Conservation (phyloP, 202 grass and related monocot genomes). For the Digitaria exilis region DNA sequence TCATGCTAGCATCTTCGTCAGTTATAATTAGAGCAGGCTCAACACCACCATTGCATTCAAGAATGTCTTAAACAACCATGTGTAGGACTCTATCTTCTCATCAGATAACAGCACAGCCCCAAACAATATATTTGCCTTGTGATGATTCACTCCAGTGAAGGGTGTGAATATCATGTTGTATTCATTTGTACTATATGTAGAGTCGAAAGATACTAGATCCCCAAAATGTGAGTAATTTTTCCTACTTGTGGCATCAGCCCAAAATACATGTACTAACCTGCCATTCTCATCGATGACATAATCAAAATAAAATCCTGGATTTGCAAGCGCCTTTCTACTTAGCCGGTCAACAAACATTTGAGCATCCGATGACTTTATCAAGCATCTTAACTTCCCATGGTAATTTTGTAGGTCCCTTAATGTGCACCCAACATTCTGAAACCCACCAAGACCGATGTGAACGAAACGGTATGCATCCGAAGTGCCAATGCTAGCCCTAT, state of each 20-base stretch:
- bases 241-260: constrained; percentile 34
- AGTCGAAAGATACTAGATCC: constrained; percentile 45
- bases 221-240: constrained; percentile 43
- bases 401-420: background rate
- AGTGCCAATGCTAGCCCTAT: background rate
- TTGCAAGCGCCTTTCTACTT: background rate
- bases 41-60: background rate
- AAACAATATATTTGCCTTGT: constrained; percentile 38
- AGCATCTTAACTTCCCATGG: background rate
- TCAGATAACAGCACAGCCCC: constrained; percentile 33
- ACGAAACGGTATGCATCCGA: constrained; percentile 3
- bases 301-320: constrained; percentile 41
- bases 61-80: constrained; percentile 45
- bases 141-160: constrained; percentile 42
- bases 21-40: too few species aligned
- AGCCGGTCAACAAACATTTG: constrained; percentile 4
- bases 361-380: background rate
- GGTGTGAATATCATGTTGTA: constrained; percentile 40
- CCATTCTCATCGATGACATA: constrained; percentile 46
- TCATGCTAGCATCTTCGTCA: constrained; percentile 18
- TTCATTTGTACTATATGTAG: constrained; percentile 36
- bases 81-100: constrained; percentile 32
- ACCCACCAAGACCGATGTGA: background rate
- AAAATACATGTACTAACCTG: constrained; percentile 30
- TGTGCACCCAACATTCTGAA: constrained; percentile 6